Evolutionary conservation across 176 grass and related monocot genomes (phyloP), one percentile per base, ranked within the genome.

Genomic region (Metroxylon sagu): DNA sequence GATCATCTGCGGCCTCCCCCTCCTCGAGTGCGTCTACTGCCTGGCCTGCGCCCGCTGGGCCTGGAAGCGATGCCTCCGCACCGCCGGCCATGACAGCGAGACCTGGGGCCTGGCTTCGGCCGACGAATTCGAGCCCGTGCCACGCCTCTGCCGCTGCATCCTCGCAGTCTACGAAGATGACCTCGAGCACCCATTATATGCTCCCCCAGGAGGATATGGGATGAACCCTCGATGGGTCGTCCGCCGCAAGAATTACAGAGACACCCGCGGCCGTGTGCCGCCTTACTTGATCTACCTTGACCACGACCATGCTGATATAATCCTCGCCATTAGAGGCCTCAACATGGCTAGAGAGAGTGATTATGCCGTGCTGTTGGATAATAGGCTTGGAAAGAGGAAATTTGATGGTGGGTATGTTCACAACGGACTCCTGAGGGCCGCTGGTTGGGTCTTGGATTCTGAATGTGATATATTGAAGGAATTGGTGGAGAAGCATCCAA

Each of bases 21-120:
- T 90, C 50, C 71, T 96, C 16, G 92, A 96, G 82, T 88, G 92
- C 81, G 83, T 96, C 51, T 96, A 90, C 83, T 96, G 92, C 80
- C 87, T 96, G 3, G 92, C 78, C 2, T 96, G 92, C 74, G 87
- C 86, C n/a, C 83, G 87, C 10, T 96, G 87, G 92, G 92, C 87
- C 0, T 87, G 75, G 83, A 96, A 96, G 79, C 87, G 87, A n/a
- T 87, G 86, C 80, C 80, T 90, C 71, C 86, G 87, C 83, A 75
- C 71, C 39, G 83, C 82, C 48, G 64, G 72, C 63, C 75, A 76
- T 17, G 92, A 96, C 75, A 90, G 83, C 71, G 85, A 81, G 61
- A 89, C 89, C 27, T 89, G 85, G 89, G 76, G 82, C 50, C 62
- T 80, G 15, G 82, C 89, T 57, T 69, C 76, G 4, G 61, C 64